Conservation (phyloP, 2,329 filamentous ascomycete species). For the Parastagonospora nodorum region DNA sequence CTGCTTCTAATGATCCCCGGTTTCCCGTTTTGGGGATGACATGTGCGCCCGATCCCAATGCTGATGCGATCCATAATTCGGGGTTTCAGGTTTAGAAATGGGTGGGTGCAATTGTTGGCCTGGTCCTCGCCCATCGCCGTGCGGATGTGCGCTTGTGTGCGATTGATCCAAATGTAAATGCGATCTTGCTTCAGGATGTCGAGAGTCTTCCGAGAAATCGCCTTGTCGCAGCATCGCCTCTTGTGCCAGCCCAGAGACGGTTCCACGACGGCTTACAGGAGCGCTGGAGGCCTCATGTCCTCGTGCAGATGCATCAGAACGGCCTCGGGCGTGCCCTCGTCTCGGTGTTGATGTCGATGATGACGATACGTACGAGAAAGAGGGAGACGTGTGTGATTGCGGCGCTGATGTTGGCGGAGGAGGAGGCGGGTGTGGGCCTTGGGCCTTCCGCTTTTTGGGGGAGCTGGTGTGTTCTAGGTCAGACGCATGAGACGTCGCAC, state of each 20-base stretch:
- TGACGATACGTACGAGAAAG: slow-evolving; percentile 62
- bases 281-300: slow-evolving; percentile 35
- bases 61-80: slow-evolving; percentile 37
- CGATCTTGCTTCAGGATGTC: slow-evolving; percentile 27
- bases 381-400: slow-evolving; percentile 53
- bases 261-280: slow-evolving; percentile 41
- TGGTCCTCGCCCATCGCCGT: slow-evolving; percentile 29
- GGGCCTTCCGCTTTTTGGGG: slow-evolving; percentile 83
- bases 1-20: slow-evolving; percentile 38
- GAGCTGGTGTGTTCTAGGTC: slow-evolving; percentile 71
- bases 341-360: slow-evolving; percentile 60
- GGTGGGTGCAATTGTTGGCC: slow-evolving; percentile 32
- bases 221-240: slow-evolving; percentile 33
- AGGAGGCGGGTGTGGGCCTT: slow-evolving; percentile 57
- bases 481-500: slow-evolving; percentile 58
- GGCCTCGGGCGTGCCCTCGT: slow-evolving; percentile 66
- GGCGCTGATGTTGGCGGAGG: slow-evolving; percentile 58
- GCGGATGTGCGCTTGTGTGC: slow-evolving; percentile 26
- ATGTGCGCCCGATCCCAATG: slow-evolving; percentile 39
- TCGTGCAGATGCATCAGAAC: slow-evolving; percentile 64
- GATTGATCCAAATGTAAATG: slow-evolving; percentile 24
- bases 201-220: slow-evolving; percentile 31
- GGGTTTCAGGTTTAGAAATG: slow-evolving; percentile 41
- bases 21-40: slow-evolving; percentile 45
- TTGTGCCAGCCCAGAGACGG: slow-evolving; percentile 38